phyloP scores from a whole-genome alignment of 2,329 filamentous ascomycete genomes.

The Aspergillus aculeatinus region DNA sequence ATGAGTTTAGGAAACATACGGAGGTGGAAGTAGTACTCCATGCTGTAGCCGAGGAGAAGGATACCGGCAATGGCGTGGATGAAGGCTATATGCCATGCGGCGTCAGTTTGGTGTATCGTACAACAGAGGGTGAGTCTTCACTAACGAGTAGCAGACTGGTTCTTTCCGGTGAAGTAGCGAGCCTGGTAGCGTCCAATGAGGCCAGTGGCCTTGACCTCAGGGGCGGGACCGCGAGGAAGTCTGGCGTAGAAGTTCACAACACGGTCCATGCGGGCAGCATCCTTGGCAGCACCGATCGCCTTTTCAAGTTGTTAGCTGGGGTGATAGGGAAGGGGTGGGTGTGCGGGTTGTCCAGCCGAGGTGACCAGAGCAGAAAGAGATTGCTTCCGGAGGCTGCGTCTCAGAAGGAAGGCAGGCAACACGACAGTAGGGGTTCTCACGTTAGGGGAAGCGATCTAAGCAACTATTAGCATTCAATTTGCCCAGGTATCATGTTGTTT shows the following conservation, averaged over 20 bases:
- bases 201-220: conserved; percentile 77
- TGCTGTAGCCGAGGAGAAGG: conserved; percentile 81
- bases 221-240: conserved; percentile 88
- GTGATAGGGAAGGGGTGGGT: conserved; percentile 2
- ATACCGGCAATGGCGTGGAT: conserved; percentile 80
- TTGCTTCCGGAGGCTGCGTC: conserved; percentile 20
- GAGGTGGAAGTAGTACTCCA: conserved; percentile 99
- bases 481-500: conserved; percentile 13
- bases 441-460: conserved; percentile 40
- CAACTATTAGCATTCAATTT: conserved; percentile 40
- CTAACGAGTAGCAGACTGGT: conserved; percentile 84
- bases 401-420: conserved; percentile 15
- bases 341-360: conserved; percentile 13
- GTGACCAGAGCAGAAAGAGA: conserved; percentile 20
- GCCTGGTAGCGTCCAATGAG: conserved; percentile 83
- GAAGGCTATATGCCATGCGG: conserved; percentile 62
- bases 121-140: conserved; percentile 24
- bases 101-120: not conserved
- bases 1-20: conserved; percentile 62
- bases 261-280: conserved; percentile 96
- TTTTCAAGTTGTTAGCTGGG: conserved; percentile 49
- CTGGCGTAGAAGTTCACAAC: conserved; percentile 99
- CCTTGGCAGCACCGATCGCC: conserved; percentile 91
- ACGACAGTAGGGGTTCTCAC: conserved; percentile 28
- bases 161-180: conserved; percentile 84